Conservation (phyloP, 106 monocot species). For the Agapanthus africanus region DNA sequence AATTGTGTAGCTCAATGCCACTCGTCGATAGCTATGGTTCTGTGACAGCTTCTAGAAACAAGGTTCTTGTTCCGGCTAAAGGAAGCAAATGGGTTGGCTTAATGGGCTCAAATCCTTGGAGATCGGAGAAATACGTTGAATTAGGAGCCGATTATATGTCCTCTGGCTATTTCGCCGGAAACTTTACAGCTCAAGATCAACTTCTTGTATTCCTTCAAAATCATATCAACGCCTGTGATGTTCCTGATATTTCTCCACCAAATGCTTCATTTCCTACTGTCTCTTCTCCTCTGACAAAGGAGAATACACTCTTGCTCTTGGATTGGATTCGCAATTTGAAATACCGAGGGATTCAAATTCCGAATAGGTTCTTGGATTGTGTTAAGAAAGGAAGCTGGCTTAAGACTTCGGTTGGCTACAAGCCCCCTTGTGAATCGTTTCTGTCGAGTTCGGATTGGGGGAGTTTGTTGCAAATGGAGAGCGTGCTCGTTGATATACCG, state of each 20-base stretch:
- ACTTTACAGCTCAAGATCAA: constrained; percentile 16
- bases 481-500: constrained; percentile 31
- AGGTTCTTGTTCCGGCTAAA: constrained; percentile 40
- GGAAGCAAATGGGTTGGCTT: constrained; percentile 47
- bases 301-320: constrained; percentile 34
- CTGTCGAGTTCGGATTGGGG: constrained; percentile 30
- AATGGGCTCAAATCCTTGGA: constrained; percentile 61
- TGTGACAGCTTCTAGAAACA: neutral
- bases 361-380: constrained; percentile 22
- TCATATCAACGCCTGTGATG: constrained; percentile 20
- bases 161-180: constrained; percentile 20
- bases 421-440: constrained; percentile 27
- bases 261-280: constrained; percentile 28
- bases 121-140: constrained; percentile 28
- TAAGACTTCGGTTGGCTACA: constrained; percentile 39
- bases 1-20: constrained; percentile 25
- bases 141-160: constrained; percentile 32
- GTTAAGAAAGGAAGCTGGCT: constrained; percentile 40
- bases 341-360: constrained; percentile 5
- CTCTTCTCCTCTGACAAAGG: constrained; percentile 23
- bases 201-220: constrained; percentile 29
- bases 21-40: constrained; percentile 47
- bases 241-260: constrained; percentile 39
- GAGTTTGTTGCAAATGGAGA: constrained; percentile 22
- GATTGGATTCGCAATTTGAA: constrained; percentile 35